Base-by-base conservation (phyloP, 2,329 filamentous ascomycete species). In the Bimuria novae-zelandiae region DNA sequence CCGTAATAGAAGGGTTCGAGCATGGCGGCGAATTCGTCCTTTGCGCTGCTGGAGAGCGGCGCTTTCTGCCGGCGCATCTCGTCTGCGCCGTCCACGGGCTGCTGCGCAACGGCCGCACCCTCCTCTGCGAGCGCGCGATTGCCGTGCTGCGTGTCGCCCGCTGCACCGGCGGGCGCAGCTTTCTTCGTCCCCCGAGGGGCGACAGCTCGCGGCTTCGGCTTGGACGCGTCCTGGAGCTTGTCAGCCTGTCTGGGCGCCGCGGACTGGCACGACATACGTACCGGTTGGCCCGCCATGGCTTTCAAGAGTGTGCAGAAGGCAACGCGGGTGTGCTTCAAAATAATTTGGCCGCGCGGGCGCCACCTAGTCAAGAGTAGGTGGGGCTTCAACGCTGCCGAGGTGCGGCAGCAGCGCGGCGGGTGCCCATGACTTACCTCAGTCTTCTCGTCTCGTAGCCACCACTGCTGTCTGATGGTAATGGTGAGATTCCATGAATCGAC, bases 1-100 rank as follows among this genome's bases (percentile, higher is more conserved):
- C 81, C 84, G 65, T 86, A 85, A 72, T 89, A 89, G 68, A 89
- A 89, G 0, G 87, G 86, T 66, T 88, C 80, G 22, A 89, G 79
- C 22, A 89, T 77, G 32, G 84, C 83, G 64, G 87, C 83, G 65
- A 87, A 87, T 17, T 78, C 78, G 56, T 79, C 77, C 51, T 78
- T 76, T 35, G 59, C 63, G n/a, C 65, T 65, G 41, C 59, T 62
- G 47, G 55, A 52, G 40, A 59, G 60, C 49, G 65, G 60, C 44
- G 65, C 64, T 54, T 60, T 62, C 55, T 66, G 65, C 49, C 65
- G 67, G 23, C 64, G 62, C 39, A 63, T 62, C 48, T 62, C 56
- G 47, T 71, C 66, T 32, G 66, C 29, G 59, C 56, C 33, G 4
- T 49, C 55, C 17, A 56, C 42, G 7, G 23, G 45, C 8, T 41